Conservation (phyloP, 2,329 filamentous ascomycete species). For the Apiospora phragmitis region DNA sequence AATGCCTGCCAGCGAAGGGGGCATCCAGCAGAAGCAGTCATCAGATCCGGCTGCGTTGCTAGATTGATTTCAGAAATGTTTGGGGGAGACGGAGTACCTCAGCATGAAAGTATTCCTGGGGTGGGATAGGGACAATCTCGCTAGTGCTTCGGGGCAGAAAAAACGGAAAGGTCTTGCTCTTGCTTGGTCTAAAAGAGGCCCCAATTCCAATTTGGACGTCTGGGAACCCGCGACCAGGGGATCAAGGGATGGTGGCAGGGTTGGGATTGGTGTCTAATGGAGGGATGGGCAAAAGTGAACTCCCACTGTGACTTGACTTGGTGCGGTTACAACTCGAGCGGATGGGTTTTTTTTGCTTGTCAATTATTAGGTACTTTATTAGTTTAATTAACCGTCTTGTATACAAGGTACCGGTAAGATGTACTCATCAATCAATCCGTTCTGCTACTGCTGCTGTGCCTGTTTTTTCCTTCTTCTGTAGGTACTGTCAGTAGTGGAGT, state of each 20-base stretch:
- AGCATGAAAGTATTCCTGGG: slow-evolving; percentile 30
- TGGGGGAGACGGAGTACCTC: slow-evolving; percentile 11
- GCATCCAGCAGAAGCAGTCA: slow-evolving; percentile 7
- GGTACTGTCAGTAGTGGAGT: background rate
- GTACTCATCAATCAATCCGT: background rate
- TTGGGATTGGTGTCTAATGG: slow-evolving; percentile 3
- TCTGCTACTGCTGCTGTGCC: background rate
- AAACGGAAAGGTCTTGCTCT: slow-evolving; percentile 24
- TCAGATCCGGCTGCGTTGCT: slow-evolving; percentile 2
- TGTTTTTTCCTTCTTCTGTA: background rate
- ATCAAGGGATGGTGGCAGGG: slow-evolving; percentile 5
- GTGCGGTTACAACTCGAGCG: background rate
- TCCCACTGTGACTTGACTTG: slow-evolving; percentile 2
- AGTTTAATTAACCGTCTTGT: slow-evolving; percentile 7
- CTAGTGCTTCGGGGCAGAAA: slow-evolving; percentile 34
- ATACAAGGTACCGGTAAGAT: background rate
- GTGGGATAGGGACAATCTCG: slow-evolving; percentile 38
- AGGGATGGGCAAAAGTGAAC: background rate
- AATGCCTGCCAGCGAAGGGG: slow-evolving; percentile 14
- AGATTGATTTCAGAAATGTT: slow-evolving; percentile 23
- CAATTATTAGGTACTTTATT: slow-evolving; percentile 5
- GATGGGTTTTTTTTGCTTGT: background rate
- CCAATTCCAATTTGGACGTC: slow-evolving; percentile 16
- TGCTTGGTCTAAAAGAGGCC: slow-evolving; percentile 30
- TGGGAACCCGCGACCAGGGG: background rate